These are phyloP conservation scores for Ceriops decandra DNA, from an alignment of 345 rosid species.

Conservation along the genomic window DNA sequence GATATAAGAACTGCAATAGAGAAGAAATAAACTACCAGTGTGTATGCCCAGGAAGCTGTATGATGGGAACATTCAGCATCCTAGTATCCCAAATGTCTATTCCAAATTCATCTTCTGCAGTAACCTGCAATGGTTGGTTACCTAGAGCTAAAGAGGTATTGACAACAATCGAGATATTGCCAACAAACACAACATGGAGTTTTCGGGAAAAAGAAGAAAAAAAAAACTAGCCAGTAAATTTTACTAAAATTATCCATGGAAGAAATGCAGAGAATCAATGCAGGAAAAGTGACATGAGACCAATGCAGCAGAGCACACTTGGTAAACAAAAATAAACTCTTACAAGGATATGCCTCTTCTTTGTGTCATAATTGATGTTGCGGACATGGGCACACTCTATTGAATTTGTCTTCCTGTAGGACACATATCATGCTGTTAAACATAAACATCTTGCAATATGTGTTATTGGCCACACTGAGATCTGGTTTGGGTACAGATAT, in stretches of 20 bases:
- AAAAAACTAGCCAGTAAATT: too few relatives aligned
- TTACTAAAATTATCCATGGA: too few relatives aligned
- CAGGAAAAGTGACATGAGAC: neutral
- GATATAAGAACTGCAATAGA: neutral
- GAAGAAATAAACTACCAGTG: neutral
- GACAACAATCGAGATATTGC: too few relatives aligned
- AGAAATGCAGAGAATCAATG: too few relatives aligned
- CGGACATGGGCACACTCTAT: neutral
- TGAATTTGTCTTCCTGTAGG: neutral
- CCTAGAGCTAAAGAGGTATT: neutral
- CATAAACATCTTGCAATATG: too few relatives aligned
- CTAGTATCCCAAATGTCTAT: conserved; percentile 77
- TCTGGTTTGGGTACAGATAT: too few relatives aligned
- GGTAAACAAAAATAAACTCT: neutral
- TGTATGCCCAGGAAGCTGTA: conserved; percentile 2
- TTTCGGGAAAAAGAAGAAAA: too few relatives aligned
- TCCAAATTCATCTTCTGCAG: conserved; percentile 68
- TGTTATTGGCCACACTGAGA: too few relatives aligned
- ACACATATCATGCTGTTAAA: too few relatives aligned
- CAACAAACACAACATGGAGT: too few relatives aligned
- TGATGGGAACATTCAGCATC: conserved; percentile 47
- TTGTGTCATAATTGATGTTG: neutral
- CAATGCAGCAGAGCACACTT: neutral
- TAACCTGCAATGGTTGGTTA: neutral
- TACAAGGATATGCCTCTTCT: neutral